Evolutionary conservation across 1,284 basidiomycete species (phyloP), one percentile per base, ranked within the genome.

Genomic region (Trametes sp.): DNA sequence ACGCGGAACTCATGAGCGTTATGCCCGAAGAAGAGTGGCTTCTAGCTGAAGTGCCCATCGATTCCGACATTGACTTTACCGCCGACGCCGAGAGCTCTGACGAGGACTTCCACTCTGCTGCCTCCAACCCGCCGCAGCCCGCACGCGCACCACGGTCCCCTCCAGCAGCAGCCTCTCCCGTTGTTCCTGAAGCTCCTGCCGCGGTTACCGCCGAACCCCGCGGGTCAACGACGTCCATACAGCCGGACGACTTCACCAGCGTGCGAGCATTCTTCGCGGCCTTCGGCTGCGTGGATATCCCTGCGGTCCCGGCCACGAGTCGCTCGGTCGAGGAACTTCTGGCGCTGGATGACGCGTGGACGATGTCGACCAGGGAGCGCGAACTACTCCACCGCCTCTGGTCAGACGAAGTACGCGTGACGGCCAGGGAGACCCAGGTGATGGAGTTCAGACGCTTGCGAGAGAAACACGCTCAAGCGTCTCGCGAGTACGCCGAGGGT

Each of bases 401-500:
- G 70, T 60, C 69, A 11, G 60, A 62, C 10, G 72, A 73, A 45
- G 66, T 74, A 21, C 68, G 69, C 7, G 4, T 67, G 2, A 54
- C 63, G 4, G 54, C 73, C n/a, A 75, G 79, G 49, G 63, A 74
- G 11, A 74, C 69, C 9, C 76, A 80, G 38, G 72, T 76, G 1
- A 73, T 76, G 62, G 80, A 77, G 23, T 80, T 80, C 35, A 74
- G 77, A 16, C 63, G 71, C 0, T 65, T 84, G 1, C 71, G 79
- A 4, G 63, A 71, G 51, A 70, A 61, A 28, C 77, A 82, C 54
- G 67, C 70, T 0, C 67, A 69, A 2, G 74, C 72, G 1, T 55
- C 76, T 0, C 63, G 71, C 10, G 71, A 73, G 7, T 71, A 75
- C 52, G 72, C 71, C 5, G 80, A 81, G 54, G 72, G 78, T 21